Conservation (phyloP, 495 filamentous ascomycete species). For the Filosporella fistucella region DNA sequence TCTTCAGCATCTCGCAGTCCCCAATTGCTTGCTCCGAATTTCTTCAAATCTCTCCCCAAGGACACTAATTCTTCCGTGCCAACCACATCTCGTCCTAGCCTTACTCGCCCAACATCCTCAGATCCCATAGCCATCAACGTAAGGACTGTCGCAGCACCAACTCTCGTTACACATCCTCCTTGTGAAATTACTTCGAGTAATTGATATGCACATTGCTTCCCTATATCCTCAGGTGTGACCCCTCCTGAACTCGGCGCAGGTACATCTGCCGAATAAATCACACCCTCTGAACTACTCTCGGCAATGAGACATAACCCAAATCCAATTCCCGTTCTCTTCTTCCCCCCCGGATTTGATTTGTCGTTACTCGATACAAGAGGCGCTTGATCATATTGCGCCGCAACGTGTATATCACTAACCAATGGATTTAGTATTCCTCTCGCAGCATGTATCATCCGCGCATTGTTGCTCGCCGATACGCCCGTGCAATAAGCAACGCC, state of each 20-base stretch:
- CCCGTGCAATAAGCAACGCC: conserved; percentile 92
- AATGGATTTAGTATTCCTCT: conserved; percentile 84
- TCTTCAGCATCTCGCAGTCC: conserved; percentile 75
- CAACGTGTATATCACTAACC: conserved; percentile 78
- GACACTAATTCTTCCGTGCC: conserved; percentile 74
- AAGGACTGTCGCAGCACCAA: conserved; percentile 65
- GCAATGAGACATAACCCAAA: conserved; percentile 89
- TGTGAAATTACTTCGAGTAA: conserved; percentile 75
- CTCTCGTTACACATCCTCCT: conserved; percentile 74
- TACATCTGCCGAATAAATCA: conserved; percentile 82
- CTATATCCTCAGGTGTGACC: conserved; percentile 82
- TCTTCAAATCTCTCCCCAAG: conserved; percentile 75
- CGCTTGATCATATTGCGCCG: conserved; percentile 62
- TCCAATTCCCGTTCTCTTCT: conserved; percentile 73
- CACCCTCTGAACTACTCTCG: conserved; percentile 76
- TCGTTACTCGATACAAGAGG: conserved; percentile 62
- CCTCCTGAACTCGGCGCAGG: conserved; percentile 78
- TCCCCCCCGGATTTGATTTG: conserved; percentile 52
- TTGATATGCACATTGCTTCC: conserved; percentile 81
- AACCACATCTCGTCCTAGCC: conserved; percentile 69
- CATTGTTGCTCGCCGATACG: conserved; percentile 86
- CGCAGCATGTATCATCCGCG: conserved; percentile 88
- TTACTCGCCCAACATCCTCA: conserved; percentile 53
- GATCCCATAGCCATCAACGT: conserved; percentile 95
- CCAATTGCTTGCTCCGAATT: conserved; percentile 83